A percentile compares a stretch with the other conserved stretches of the same genome.
phyloP scores from a whole-genome alignment of 116 monocot species.

The Zostera marina region DNA sequence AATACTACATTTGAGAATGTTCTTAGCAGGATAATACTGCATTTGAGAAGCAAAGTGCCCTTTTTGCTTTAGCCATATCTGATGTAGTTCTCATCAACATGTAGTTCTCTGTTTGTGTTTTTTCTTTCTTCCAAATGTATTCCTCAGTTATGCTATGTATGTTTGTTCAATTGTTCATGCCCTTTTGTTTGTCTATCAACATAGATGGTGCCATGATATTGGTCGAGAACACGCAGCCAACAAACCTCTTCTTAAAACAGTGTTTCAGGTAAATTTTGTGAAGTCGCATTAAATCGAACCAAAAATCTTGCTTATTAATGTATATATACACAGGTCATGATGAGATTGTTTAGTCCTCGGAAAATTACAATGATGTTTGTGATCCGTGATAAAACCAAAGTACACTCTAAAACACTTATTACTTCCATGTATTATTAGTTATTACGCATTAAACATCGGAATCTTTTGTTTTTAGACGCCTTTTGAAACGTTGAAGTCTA shows the following conservation, averaged over 20 bases:
- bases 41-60: constrained; percentile 88
- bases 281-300: not conserved
- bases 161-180: not conserved
- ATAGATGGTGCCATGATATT: constrained; percentile 93
- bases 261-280: constrained; percentile 51
- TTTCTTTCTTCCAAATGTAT: too few relatives aligned
- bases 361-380: constrained; percentile 90
- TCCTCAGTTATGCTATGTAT: not conserved
- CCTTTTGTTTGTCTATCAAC: not conserved
- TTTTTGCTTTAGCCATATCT: constrained; percentile 81
- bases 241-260: constrained; percentile 67
- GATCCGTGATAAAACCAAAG: constrained; percentile 88
- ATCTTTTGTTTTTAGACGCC: constrained; percentile 40
- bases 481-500: constrained; percentile 71
- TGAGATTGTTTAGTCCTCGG: constrained; percentile 87
- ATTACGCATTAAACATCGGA: not conserved
- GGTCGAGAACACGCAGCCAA: constrained; percentile 91
- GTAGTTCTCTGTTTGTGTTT: constrained; percentile 29
- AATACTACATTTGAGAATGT: constrained; percentile 88
- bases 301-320: not conserved
- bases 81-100: constrained; percentile 85
- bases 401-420: constrained; percentile 5
- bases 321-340: constrained; percentile 54
- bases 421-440: not conserved
- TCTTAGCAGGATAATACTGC: constrained; percentile 58